Evolutionary conservation across 345 rosid genomes (phyloP).

Genomic region (Acer yangbiense): DNA sequence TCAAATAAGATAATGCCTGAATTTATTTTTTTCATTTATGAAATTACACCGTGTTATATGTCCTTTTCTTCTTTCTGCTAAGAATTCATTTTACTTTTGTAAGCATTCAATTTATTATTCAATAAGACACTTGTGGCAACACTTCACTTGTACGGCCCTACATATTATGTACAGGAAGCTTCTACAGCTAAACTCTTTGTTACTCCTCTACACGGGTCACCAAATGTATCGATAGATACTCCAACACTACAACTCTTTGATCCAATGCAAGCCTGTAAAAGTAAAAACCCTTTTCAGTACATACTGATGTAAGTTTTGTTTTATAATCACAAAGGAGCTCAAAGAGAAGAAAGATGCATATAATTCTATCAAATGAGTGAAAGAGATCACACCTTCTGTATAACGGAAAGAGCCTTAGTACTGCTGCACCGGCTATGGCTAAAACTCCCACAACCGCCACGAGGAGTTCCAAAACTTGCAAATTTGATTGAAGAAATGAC

Average conservation of each 20-base stretch:
- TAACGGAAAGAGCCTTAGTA: conserved; percentile 50
- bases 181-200: conserved; percentile 85
- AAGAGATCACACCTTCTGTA: conserved; percentile 54
- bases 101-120: conserved; percentile 13
- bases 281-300: conserved; percentile 9
- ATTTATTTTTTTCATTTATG: neutral
- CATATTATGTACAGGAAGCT: conserved; percentile 65
- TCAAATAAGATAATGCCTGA: neutral
- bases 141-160: conserved; percentile 11
- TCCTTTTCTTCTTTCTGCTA: neutral
- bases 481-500: conserved; percentile 74
- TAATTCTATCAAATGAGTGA: neutral
- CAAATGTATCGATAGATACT: conserved; percentile 62
- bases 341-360: neutral
- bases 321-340: neutral
- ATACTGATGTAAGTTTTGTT: neutral
- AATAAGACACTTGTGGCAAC: conserved; percentile 5
- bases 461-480: conserved; percentile 89
- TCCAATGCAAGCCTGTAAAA: conserved; percentile 81
- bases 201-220: conserved; percentile 81
- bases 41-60: neutral
- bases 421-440: conserved; percentile 68
- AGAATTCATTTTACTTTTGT: neutral
- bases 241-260: conserved; percentile 69
- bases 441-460: conserved; percentile 75